These are phyloP conservation scores for Lipomyces chichibuensis DNA, from an alignment of 805 yeast species.

Conservation along the genomic window DNA sequence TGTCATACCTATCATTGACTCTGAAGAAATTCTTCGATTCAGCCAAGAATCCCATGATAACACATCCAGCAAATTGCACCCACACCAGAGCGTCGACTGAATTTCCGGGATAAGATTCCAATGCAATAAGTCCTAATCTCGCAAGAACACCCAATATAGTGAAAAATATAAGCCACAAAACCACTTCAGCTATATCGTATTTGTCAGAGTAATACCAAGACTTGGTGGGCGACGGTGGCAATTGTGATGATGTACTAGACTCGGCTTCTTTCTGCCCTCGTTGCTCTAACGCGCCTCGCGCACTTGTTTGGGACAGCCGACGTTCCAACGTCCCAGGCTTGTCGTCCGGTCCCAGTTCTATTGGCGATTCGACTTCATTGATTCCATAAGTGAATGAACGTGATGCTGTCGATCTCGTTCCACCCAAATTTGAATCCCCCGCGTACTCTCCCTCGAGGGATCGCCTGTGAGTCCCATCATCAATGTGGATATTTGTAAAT, in stretches of 20 bases:
- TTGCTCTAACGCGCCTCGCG: neutral
- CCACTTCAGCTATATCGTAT: conserved; percentile 14
- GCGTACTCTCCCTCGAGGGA: neutral
- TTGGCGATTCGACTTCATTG: conserved; percentile 9
- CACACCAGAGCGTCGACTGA: conserved; percentile 30
- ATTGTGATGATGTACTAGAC: neutral
- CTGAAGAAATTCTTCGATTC: conserved; percentile 25
- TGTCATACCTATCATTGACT: conserved; percentile 10
- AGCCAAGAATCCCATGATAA: conserved; percentile 36
- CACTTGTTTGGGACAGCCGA: neutral
- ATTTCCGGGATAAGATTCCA: conserved; percentile 34
- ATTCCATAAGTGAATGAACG: neutral
- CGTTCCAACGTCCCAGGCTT: neutral
- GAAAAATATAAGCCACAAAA: conserved; percentile 32
- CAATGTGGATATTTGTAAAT: neutral
- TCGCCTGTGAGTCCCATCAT: neutral
- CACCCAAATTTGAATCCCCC: neutral
- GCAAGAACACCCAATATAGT: conserved; percentile 38
- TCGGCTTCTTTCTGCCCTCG: neutral
- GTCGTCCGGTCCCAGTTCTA: neutral
- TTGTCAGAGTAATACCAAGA: neutral
- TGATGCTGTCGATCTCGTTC: neutral
- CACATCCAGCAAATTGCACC: conserved; percentile 39
- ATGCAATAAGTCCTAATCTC: conserved; percentile 34
- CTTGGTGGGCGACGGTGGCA: neutral